phyloP scores from a whole-genome alignment of 352 stramenopile genomes.

The Aphanomyces euteiches region DNA sequence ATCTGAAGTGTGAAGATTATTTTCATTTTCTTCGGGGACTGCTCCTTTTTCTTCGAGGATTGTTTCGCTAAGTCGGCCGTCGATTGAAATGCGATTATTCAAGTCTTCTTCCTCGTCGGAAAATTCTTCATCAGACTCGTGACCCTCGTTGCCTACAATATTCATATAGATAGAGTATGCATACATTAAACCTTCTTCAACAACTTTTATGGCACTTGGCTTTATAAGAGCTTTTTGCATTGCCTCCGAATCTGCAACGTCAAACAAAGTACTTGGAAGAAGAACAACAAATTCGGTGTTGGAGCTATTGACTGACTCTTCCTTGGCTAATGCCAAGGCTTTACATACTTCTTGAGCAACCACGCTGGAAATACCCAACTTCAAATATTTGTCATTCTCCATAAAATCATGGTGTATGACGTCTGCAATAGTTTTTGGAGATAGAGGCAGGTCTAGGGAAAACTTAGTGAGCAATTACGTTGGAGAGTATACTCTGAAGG shows the following conservation, averaged over 20 bases:
- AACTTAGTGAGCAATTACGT: neutral
- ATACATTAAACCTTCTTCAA: neutral
- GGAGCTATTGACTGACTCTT: neutral
- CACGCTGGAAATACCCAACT: constrained; percentile 12
- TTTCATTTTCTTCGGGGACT: constrained; percentile 9
- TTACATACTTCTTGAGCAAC: constrained; percentile 40
- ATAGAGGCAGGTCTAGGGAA: neutral
- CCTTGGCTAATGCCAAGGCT: constrained; percentile 16
- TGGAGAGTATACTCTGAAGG: constrained; percentile 9
- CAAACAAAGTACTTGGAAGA: constrained; percentile 44
- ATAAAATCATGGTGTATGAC: constrained; percentile 4
- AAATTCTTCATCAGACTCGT: constrained; percentile 44
- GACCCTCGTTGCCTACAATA: neutral
- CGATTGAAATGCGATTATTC: neutral
- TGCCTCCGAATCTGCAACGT: constrained; percentile 50
- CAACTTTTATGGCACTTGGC: neutral
- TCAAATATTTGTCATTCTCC: constrained; percentile 10
- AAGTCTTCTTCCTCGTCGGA: constrained; percentile 35
- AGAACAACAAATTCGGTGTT: neutral
- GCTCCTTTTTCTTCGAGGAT: neutral
- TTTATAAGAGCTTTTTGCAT: constrained; percentile 37
- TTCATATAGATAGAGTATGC: constrained; percentile 3
- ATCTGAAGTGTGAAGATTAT: constrained; percentile 31
- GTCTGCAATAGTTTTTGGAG: constrained; percentile 6
- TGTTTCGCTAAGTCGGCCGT: neutral